These are phyloP conservation scores for Amanita jacksonii DNA, from an alignment of 768 basidiomycete species.

Conservation along the genomic window DNA sequence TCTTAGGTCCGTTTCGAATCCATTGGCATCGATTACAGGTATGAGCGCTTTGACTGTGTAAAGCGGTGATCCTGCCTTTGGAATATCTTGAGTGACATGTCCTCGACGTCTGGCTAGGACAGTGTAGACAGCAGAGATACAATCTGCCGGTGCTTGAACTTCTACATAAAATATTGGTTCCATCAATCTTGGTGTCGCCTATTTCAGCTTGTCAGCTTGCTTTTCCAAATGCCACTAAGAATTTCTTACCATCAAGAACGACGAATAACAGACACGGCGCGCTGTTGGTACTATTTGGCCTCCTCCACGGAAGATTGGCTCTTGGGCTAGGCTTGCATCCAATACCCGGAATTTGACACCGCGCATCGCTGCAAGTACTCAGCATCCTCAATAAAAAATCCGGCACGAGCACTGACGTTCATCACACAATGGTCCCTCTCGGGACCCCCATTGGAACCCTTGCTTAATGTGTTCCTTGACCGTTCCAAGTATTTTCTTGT, in stretches of 20 bases:
- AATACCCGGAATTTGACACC: slow-evolving; percentile 97
- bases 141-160: slow-evolving; percentile 98
- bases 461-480: slow-evolving; percentile 97
- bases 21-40: slow-evolving; percentile 97
- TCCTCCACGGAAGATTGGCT: slow-evolving; percentile 96
- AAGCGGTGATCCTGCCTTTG: slow-evolving; percentile 94
- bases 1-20: slow-evolving; percentile 95
- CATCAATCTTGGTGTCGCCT: slow-evolving; percentile 93
- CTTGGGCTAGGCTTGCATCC: slow-evolving; percentile 86
- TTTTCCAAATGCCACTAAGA: slow-evolving; percentile 5
- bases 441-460: slow-evolving; percentile 98
- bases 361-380: slow-evolving; percentile 67
- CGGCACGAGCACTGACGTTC: slow-evolving; percentile 65
- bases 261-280: slow-evolving; percentile 98
- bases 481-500: slow-evolving; percentile 83
- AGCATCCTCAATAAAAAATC: neutral
- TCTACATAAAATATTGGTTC: slow-evolving; percentile 99
- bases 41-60: slow-evolving; percentile 98
- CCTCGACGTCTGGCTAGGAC: slow-evolving; percentile 97
- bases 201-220: slow-evolving; percentile 9
- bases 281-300: slow-evolving; percentile 99
- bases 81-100: slow-evolving; percentile 98
- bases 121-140: slow-evolving; percentile 97
- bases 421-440: slow-evolving; percentile 96
- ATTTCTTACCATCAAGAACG: slow-evolving; percentile 91